Evolutionary conservation across 2,329 filamentous ascomycete genomes (phyloP), one percentile per base, ranked within the genome.

Genomic region (Colletotrichum sp.): DNA sequence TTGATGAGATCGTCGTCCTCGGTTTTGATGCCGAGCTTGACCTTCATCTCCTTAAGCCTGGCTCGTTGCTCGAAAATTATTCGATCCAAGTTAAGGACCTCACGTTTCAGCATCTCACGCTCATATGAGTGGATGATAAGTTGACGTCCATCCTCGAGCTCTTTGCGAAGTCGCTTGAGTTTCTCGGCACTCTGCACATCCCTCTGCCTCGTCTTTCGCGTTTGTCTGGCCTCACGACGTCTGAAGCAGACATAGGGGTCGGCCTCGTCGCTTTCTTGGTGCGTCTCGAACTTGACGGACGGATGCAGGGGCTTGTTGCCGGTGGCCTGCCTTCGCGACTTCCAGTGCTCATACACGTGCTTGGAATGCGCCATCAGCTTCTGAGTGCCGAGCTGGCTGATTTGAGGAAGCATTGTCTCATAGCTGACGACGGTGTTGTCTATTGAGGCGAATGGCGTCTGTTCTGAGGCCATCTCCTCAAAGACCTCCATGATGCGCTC

Each of bases 231-330:
- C 85, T 99, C 97, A 78, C 97, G 94, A 79, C 97, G 93, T 82
- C 97, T 92, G 91, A 99, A 99, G 86, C 97, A 99, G 81, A 99
- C 96, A 86, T 98, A 99, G 64, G 97, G 97, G 85, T 99, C 97
- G 80, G 95, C 92, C 83, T 99, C 97, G 84, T 99, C 97, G 76
- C 94, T 97, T 78, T 98, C 96, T 82, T 95, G 94, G 77, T 97
- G 95, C 62, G 93, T 97, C 87, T 99, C 97, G 78, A 98, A 97
- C 87, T 98, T 98, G 83, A 98, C 91, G 26, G 88, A 89, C 9
- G 95, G 92, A 81, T 96, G 94, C 76, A 98, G 87, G 7, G 93
- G 87, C 79, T 90, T 92, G 82, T 96, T 97, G 78, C 91, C 91
- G 74, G 89, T 89, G 34, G 88, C 88, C 80, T 92, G 87, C 68